A percentile compares a stretch with the other conserved stretches of the same genome.
These are phyloP conservation scores for Phytopythium chamaehyphon DNA, from an alignment of 352 stramenopile genomes.

Conservation along the genomic window DNA sequence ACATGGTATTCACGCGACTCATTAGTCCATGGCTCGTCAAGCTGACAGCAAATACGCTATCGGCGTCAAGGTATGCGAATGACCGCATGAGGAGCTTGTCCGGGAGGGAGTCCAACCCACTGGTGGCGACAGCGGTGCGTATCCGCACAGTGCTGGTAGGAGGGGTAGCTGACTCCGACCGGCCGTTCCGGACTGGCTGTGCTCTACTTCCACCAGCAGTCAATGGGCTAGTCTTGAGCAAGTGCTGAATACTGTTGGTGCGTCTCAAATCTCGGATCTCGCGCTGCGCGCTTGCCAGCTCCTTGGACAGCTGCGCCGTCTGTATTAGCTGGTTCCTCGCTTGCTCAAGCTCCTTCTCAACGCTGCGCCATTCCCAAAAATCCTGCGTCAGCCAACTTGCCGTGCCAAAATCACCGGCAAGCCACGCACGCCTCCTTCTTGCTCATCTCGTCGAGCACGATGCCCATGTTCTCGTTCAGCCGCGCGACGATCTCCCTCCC, in stretches of 20 bases:
- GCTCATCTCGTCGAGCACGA: conserved; percentile 50
- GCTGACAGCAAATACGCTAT: conserved; percentile 69
- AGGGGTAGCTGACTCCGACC: not conserved
- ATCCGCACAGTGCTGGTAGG: not conserved
- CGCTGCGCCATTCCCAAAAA: conserved; percentile 16
- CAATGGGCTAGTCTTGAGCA: conserved; percentile 39
- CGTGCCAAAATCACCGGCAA: not conserved
- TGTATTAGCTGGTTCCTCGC: conserved; percentile 54
- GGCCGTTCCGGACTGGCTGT: not conserved
- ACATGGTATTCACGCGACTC: conserved; percentile 55
- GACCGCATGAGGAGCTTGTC: conserved; percentile 61
- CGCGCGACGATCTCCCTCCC: conserved; percentile 33
- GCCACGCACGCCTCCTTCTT: conserved; percentile 59
- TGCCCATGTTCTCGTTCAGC: conserved; percentile 43
- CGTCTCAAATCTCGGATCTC: conserved; percentile 72
- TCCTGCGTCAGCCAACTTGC: not conserved
- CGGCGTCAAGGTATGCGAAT: conserved; percentile 66
- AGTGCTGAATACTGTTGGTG: conserved; percentile 61
- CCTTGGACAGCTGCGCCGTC: conserved; percentile 51
- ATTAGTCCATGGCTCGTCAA: conserved; percentile 52
- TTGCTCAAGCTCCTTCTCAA: conserved; percentile 58
- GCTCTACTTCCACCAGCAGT: not conserved
- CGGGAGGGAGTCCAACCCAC: conserved; percentile 15
- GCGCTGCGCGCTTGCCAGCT: conserved; percentile 61
- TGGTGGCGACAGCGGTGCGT: too few species aligned